Conservation (phyloP, 2,329 filamentous ascomycete species). For the Apiospora marii region DNA sequence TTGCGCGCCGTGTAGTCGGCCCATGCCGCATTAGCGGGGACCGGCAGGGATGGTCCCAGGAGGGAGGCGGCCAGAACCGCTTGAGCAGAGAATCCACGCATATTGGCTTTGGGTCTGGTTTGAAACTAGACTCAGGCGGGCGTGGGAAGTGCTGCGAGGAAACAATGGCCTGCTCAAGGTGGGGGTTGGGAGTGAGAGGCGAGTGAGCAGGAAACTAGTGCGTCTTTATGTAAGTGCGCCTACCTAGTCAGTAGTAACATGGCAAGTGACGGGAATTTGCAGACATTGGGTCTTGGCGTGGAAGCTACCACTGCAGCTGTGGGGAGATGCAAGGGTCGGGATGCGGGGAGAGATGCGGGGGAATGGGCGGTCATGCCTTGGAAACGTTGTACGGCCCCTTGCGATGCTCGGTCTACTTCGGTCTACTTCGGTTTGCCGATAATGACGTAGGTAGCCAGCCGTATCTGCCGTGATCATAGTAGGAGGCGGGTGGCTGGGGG, state of each 20-base stretch:
- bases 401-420: background rate
- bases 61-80: background rate
- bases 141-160: background rate
- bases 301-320: background rate
- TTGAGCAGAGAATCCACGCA: background rate
- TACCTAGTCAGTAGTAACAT: background rate
- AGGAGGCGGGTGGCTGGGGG: no score
- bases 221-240: background rate
- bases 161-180: background rate
- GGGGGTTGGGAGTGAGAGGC: background rate
- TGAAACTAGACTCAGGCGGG: background rate
- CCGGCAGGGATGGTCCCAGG: background rate
- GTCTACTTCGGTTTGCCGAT: background rate
- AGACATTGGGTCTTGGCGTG: background rate
- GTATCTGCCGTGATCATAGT: background rate
- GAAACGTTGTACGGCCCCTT: background rate
- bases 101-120: background rate
- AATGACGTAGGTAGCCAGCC: background rate
- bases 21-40: background rate
- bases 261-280: no score
- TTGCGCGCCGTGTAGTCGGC: background rate
- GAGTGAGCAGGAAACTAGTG: background rate
- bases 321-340: background rate
- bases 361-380: background rate
- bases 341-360: constrained; percentile 14